Conservation (phyloP, 148 eudicot species). For the Salicornia ramosissima region DNA sequence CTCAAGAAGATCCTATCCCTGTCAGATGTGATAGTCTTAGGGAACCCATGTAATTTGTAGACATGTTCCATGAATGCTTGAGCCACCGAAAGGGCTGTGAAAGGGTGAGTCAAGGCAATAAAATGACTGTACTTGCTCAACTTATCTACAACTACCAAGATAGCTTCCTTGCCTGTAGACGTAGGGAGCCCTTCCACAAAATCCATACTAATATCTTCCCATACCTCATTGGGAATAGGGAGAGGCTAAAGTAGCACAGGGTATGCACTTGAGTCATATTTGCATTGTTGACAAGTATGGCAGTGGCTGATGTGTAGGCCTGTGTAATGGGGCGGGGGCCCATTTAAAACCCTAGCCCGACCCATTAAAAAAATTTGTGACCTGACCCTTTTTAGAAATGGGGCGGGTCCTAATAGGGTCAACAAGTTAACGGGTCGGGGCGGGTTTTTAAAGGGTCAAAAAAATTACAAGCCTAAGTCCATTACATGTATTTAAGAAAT, state of each 20-base stretch:
- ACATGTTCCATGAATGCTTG: background rate
- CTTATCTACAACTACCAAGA: slow-evolving; percentile 1
- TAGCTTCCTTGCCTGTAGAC: background rate
- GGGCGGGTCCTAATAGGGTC: background rate
- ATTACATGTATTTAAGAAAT: too few species aligned
- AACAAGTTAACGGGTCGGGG: too few species aligned
- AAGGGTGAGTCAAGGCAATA: background rate
- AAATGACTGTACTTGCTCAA: background rate
- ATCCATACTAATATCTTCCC: background rate
- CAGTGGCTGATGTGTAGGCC: background rate
- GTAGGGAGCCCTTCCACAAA: background rate
- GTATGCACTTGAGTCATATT: background rate
- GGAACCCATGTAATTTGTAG: background rate
- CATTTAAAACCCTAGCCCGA: too few species aligned
- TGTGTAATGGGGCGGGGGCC: too few species aligned
- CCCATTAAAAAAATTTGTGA: too few species aligned
- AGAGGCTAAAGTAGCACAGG: background rate
- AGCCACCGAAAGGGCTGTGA: background rate
- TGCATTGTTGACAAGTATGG: background rate
- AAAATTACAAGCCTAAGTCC: background rate
- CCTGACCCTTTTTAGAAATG: background rate
- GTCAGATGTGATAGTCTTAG: background rate
- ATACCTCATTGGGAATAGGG: background rate
- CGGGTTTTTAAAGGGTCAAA: too few species aligned
- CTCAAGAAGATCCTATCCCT: background rate